These are phyloP conservation scores for Vishniacozyma victoriae DNA, from an alignment of 768 basidiomycete genomes.

Conservation along the genomic window DNA sequence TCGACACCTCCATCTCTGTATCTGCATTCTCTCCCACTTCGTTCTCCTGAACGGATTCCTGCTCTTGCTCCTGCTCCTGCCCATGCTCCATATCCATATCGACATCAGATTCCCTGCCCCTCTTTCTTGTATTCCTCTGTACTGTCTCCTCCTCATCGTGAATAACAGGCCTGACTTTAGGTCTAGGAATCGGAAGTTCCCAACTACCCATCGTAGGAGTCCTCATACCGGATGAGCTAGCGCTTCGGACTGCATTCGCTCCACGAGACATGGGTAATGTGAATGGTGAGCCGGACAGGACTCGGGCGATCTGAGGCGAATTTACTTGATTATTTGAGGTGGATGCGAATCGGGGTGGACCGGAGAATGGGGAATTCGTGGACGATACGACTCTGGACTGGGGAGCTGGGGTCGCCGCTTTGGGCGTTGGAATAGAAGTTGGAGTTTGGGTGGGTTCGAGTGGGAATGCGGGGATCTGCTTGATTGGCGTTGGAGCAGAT, in stretches of 20 bases:
- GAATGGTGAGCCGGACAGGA: constrained; percentile 34
- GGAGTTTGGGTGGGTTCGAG: not conserved
- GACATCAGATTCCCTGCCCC: not conserved
- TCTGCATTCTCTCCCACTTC: not conserved
- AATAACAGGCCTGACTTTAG: constrained; percentile 17
- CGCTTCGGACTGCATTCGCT: not conserved
- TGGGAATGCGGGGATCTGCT: not conserved
- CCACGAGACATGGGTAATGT: constrained; percentile 8
- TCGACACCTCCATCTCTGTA: not conserved
- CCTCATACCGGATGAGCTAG: not conserved
- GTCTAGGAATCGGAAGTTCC: constrained; percentile 4
- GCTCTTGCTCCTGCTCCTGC: constrained; percentile 58
- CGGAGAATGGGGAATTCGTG: constrained; percentile 25
- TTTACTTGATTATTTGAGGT: constrained; percentile 1
- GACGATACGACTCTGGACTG: not conserved
- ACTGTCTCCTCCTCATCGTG: constrained; percentile 29
- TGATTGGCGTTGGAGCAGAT: not conserved
- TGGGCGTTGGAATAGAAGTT: not conserved
- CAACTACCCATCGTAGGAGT: not conserved
- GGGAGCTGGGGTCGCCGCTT: constrained; percentile 1
- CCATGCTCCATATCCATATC: not conserved
- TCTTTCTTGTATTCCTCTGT: not conserved
- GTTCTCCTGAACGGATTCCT: constrained; percentile 75
- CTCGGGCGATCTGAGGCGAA: constrained; percentile 8
- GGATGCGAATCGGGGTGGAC: constrained; percentile 33